Evolutionary conservation across 2,329 filamentous ascomycete species (phyloP), one percentile per base, ranked within the genome.

Genomic region (Fusarium nanum): DNA sequence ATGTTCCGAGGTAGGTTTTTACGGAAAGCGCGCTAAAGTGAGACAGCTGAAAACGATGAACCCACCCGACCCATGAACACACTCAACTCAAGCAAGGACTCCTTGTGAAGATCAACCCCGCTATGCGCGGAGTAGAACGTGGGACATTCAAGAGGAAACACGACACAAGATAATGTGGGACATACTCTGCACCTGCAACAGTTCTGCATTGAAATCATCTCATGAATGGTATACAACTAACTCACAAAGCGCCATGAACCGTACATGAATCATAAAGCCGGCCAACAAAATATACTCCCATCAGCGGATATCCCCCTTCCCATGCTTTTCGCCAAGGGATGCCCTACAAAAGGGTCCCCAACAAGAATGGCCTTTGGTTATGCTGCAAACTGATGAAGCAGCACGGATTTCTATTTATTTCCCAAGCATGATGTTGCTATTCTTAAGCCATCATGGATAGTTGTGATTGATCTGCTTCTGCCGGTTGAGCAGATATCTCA

Each of bases 401-500:
- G 32, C 44, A 11, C 14, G 41, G 14, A 50, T 20, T 23, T 23
- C 37, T 55, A 46, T 68, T 37, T 53, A 56, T 28, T 44, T 50
- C 30, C 37, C 30, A 40, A 37, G 34, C 27, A 42, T 27, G 22
- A 18, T 37, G 49, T 42, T 48, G 23, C 7, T 37, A 11, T 23
- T 27, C 37, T 46, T 60, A 71, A n/a, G 60, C 71, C 64, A 74
- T 58, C 49, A 71, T 64, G 9, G 73, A 74, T 25, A 60, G 61
- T 28, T 69, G 72, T 13, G 66, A 68, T 41, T 73, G 65, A 28
- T 76, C 71, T 22, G 56, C 48, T 40, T 76, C 74, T n/a, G 68
- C 73, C 12, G 62, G 70, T 37, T 70, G 56, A 11, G 73, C 69
- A 12, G 80, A 77, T 13, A 85, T 75, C 75, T 89, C 93, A 79